These are phyloP conservation scores for Baorangia bicolor DNA, from an alignment of 768 basidiomycete species.

Conservation along the genomic window DNA sequence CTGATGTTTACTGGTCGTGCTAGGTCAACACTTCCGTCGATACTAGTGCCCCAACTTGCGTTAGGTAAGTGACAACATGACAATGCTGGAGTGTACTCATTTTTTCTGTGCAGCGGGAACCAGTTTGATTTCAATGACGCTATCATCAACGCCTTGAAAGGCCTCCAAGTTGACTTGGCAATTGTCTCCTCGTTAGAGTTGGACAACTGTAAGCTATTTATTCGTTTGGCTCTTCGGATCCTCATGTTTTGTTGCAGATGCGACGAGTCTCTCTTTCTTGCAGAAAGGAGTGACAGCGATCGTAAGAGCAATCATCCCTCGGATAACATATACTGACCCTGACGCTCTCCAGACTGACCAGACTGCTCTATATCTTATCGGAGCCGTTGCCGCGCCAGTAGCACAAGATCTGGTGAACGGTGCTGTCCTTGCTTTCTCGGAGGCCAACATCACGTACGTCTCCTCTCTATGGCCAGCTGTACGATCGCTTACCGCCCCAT, in stretches of 20 bases:
- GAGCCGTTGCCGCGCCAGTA: slow-evolving; percentile 66
- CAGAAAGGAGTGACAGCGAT: slow-evolving; percentile 56
- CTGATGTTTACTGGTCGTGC: not conserved
- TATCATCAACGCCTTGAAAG: slow-evolving; percentile 60
- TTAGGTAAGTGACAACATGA: slow-evolving; percentile 41
- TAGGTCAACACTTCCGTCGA: slow-evolving; percentile 59
- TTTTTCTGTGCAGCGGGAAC: slow-evolving; percentile 45
- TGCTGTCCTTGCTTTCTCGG: slow-evolving; percentile 51
- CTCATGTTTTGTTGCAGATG: slow-evolving; percentile 38
- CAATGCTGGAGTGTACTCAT: slow-evolving; percentile 1
- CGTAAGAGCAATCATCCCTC: slow-evolving; percentile 33
- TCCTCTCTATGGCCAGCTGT: slow-evolving; percentile 23
- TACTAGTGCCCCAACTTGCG: slow-evolving; percentile 51
- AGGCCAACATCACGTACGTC: slow-evolving; percentile 57
- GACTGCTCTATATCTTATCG: slow-evolving; percentile 63
- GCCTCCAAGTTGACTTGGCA: slow-evolving; percentile 56
- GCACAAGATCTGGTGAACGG: slow-evolving; percentile 64
- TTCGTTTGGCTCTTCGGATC: not conserved
- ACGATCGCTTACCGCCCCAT: slow-evolving; percentile 49
- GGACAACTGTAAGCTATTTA: slow-evolving; percentile 58
- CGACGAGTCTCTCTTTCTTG: slow-evolving; percentile 55
- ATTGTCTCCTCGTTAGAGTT: slow-evolving; percentile 55
- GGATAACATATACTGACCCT: slow-evolving; percentile 1
- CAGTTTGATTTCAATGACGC: slow-evolving; percentile 63
- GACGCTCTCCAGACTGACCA: slow-evolving; percentile 49